Evolutionary conservation across 805 yeast species (phyloP).

Genomic region (Monosporozyma aquatica): DNA sequence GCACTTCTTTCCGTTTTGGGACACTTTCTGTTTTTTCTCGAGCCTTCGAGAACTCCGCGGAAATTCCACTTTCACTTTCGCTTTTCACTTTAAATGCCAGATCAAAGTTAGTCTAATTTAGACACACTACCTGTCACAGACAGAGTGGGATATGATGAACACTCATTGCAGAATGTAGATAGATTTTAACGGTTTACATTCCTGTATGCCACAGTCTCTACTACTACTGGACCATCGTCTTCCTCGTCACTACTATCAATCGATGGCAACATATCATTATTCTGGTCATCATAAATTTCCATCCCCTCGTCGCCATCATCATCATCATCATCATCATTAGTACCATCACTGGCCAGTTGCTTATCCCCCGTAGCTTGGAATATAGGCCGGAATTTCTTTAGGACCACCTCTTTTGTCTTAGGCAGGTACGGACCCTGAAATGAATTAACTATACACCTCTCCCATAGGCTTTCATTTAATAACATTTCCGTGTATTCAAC

Average conservation of each 20-base stretch:
- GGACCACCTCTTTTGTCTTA: constrained; percentile 2
- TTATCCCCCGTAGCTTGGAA: background rate
- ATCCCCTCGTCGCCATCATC: background rate
- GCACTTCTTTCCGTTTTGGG: no score
- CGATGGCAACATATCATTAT: constrained; percentile 1
- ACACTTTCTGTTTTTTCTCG: background rate
- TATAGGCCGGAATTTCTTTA: background rate
- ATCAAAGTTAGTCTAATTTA: no score
- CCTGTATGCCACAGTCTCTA: constrained; percentile 1
- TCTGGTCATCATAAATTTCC: background rate
- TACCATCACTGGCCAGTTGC: background rate
- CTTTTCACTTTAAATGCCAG: no score
- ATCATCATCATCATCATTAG: background rate
- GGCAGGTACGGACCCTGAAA: constrained; percentile 6
- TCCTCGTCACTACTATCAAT: background rate
- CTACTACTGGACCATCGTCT: constrained; percentile 9
- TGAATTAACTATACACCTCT: constrained; percentile 9
- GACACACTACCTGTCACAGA: no score
- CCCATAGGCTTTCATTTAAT: constrained; percentile 19
- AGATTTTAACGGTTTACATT: no score
- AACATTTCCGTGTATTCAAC: constrained; percentile 18
- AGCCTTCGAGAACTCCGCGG: constrained; percentile 1
- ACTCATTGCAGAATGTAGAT: no score
- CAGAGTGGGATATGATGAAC: no score
- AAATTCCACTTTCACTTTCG: no score